Percentiles rank a stretch among this genome's conserved stretches.
These are phyloP conservation scores for Cyamopsis tetragonoloba DNA, from an alignment of 306 rosid species.

Conservation along the genomic window DNA sequence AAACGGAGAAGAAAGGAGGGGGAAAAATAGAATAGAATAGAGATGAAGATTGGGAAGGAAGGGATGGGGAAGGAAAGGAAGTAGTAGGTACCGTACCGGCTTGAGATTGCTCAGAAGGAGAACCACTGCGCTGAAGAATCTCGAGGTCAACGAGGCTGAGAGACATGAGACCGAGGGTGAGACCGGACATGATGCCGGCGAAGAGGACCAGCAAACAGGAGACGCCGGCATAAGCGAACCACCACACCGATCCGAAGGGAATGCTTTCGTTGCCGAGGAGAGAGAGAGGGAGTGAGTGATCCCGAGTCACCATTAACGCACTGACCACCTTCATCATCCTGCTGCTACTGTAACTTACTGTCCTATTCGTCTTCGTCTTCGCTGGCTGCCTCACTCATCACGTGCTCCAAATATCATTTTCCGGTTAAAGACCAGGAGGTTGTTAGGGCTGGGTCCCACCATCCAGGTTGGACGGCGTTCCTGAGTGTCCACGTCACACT, in stretches of 20 bases:
- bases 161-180: conserved; percentile 97
- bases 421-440: too few species aligned
- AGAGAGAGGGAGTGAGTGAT: neutral
- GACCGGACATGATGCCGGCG: conserved; percentile 97
- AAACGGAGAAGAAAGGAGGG: too few species aligned
- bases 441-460: too few species aligned
- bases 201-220: conserved; percentile 67
- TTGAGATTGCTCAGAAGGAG: conserved; percentile 74
- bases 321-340: conserved; percentile 45
- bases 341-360: too few species aligned
- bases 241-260: conserved; percentile 60
- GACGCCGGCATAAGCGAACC: conserved; percentile 67
- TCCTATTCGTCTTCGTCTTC: too few species aligned
- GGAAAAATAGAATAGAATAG: neutral
- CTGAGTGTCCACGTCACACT: too few species aligned
- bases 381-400: too few species aligned
- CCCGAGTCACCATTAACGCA: conserved; percentile 52
- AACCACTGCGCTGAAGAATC: conserved; percentile 85
- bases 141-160: conserved; percentile 93
- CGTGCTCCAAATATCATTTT: too few species aligned
- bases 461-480: too few species aligned
- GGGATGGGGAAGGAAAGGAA: too few species aligned
- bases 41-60: neutral
- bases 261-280: conserved; percentile 22
- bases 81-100: conserved; percentile 63